Conservation (phyloP, 352 stramenopile species). For the Pythium insidiosum region DNA sequence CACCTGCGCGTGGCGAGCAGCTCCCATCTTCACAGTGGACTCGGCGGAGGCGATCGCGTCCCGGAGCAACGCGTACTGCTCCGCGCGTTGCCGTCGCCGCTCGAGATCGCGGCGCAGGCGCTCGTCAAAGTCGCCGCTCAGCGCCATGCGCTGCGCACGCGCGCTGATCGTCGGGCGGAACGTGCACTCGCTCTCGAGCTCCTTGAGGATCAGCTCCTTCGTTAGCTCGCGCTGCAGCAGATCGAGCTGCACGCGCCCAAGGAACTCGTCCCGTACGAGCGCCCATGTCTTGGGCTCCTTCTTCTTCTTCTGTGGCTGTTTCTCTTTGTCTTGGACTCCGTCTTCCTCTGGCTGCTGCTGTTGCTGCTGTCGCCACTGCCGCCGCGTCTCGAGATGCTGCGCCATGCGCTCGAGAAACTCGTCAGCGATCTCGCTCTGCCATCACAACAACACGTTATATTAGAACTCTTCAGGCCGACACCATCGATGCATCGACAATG, state of each 20-base stretch:
- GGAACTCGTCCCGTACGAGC: constrained; percentile 51
- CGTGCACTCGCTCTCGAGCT: constrained; percentile 46
- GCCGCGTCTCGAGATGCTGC: constrained; percentile 14
- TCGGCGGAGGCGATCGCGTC: neutral
- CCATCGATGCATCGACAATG: neutral
- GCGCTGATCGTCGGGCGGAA: constrained; percentile 42
- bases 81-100: constrained; percentile 20
- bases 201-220: constrained; percentile 34
- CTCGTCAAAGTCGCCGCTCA: constrained; percentile 56
- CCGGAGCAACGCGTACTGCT: neutral
- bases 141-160: constrained; percentile 23
- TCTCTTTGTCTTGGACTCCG: no score
- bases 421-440: constrained; percentile 40
- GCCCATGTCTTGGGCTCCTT: constrained; percentile 22
- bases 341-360: constrained; percentile 2
- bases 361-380: no score
- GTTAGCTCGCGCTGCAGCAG: constrained; percentile 37
- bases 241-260: constrained; percentile 58
- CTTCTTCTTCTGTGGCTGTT: constrained; percentile 4
- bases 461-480: neutral
- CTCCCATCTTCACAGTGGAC: neutral
- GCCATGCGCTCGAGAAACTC: constrained; percentile 62
- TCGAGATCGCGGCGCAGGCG: constrained; percentile 42
- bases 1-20: neutral
- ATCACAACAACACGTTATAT: neutral